Evolutionary conservation across 441 rosid genomes (phyloP), one percentile per base, ranked within the genome.

Genomic region (Eruca vesicaria): DNA sequence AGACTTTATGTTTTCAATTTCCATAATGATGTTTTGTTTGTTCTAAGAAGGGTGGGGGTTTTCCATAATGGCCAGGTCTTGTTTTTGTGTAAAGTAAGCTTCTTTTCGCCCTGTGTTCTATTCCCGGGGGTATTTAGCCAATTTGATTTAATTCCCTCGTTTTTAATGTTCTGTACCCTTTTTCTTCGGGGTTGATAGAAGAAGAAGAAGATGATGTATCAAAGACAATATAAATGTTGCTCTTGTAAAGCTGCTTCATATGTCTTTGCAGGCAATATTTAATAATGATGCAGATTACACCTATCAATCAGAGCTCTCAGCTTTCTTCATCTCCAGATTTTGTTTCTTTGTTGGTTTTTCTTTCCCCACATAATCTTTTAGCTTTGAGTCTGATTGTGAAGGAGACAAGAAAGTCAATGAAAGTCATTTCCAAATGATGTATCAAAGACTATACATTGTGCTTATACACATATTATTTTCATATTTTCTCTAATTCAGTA

Each of bases 41-140:
- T 73, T 72, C 53, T 63, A 82, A 76, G 73, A 80, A 74, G 84
- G 78, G 50, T 38, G 48, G 48, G 48, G 50, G n/a, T n/a, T 75
- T 83, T 75, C 83, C 68, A 77, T 38, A 78, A 72, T 59, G 65
- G 55, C 68, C 68, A 64, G 66, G 74, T 78, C 76, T 76, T 76
- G 67, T 79, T 79, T 75, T 77, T 77, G 41, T 86, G 84, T 87
- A 80, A 85, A 84, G 82, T 83, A 85, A 82, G 69, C 77, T 23
- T 60, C 36, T 82, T 73, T 72, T 56, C 41, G 53, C 78, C 79
- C 62, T 65, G 20, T 53, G 41, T 81, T 77, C 68, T 48, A 75
- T 65, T 60, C 72, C 50, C 19, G 38, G 38, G 50, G 50, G 50
- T 41, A 41, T 41, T 41, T 41, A 41, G 50, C 50, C 50, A 41